Evolutionary conservation across 2,329 filamentous ascomycete genomes (phyloP).

Genomic region (Epichloe aotearoae): DNA sequence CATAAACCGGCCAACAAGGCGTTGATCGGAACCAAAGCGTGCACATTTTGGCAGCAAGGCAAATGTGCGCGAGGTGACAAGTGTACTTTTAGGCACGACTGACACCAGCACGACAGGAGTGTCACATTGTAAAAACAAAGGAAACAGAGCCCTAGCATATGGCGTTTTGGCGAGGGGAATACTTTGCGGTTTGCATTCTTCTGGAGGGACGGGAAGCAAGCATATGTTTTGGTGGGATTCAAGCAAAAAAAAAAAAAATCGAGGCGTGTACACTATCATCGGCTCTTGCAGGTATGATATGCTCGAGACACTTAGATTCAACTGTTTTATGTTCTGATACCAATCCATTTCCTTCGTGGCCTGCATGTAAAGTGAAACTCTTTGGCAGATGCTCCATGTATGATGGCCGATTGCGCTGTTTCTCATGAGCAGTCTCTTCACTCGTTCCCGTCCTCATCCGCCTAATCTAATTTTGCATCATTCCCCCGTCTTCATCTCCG

Average conservation of each 20-base stretch:
- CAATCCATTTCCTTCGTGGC: background rate
- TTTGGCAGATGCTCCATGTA: too few relatives aligned
- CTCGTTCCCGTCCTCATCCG: slow-evolving; percentile 10
- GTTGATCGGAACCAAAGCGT: slow-evolving; percentile 53
- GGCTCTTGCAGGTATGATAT: background rate
- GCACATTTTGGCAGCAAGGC: slow-evolving; percentile 56
- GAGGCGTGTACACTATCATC: background rate
- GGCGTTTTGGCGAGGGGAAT: slow-evolving; percentile 1
- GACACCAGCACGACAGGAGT: background rate
- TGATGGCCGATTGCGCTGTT: too few relatives aligned
- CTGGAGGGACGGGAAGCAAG: background rate
- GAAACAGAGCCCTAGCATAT: background rate
- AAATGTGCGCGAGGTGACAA: slow-evolving; percentile 61
- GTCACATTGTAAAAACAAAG: background rate
- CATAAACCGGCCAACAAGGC: slow-evolving; percentile 38
- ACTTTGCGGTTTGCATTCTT: background rate
- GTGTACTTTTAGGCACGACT: slow-evolving; percentile 61
- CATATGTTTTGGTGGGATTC: background rate
- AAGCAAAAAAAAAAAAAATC: background rate
- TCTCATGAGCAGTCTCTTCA: too few relatives aligned
- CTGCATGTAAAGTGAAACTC: too few relatives aligned
- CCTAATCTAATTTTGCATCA: too few relatives aligned
- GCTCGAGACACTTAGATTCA: background rate
- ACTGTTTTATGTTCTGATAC: background rate
- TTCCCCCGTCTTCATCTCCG: slow-evolving; percentile 23